These are phyloP conservation scores for Wickerhamomyces sp. DNA, from an alignment of 1,139 yeast species.

Conservation along the genomic window DNA sequence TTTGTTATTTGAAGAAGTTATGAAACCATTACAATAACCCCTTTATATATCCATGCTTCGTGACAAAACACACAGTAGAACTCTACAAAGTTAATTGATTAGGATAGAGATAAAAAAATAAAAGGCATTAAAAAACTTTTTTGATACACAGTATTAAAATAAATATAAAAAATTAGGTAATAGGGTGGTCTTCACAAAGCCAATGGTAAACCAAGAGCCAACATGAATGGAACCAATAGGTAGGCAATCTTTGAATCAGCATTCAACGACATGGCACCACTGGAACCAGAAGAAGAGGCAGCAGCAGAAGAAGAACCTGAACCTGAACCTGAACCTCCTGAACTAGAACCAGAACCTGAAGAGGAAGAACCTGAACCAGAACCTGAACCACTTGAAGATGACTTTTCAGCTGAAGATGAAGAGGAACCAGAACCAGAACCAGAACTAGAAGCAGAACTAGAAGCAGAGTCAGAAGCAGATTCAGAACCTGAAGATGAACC, in stretches of 20 bases:
- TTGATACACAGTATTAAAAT: no score
- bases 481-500: conserved; percentile 1
- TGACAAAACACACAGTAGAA: no score
- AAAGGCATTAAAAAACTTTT: no score
- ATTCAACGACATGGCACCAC: conserved; percentile 1
- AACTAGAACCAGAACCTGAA: conserved; percentile 5
- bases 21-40: conserved; percentile 20
- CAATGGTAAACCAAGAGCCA: conserved; percentile 9
- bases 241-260: conserved; percentile 1
- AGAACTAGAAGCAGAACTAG: conserved; percentile 5
- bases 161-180: no score
- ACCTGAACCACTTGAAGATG: conserved; percentile 21
- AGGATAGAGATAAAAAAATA: no score
- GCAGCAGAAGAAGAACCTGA: conserved; percentile 33
- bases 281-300: conserved; percentile 7
- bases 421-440: conserved; percentile 8
- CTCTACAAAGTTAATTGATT: no score
- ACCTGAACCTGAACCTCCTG: neutral
- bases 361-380: conserved; percentile 10
- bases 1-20: conserved; percentile 36
- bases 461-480: conserved; percentile 1
- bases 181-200: no score
- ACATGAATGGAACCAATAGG: conserved; percentile 4
- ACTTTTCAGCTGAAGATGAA: conserved; percentile 24
- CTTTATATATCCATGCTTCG: no score